Base-by-base conservation (phyloP, 23 red algal species). In the Agarophyton chilense region DNA sequence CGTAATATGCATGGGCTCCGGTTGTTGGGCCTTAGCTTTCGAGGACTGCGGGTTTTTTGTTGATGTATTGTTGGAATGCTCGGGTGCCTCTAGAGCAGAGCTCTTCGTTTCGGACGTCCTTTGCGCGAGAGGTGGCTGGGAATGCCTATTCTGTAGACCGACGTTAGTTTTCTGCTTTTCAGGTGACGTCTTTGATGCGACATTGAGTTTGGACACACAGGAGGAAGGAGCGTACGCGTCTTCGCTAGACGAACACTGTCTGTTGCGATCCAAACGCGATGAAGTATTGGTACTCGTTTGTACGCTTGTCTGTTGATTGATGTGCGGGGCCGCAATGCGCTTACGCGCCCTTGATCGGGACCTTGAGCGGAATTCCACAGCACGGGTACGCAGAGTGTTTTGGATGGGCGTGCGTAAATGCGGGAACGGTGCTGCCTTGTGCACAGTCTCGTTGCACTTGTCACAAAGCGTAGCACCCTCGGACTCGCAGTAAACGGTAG, bases 401-500 rank as follows among this genome's bases (percentile, higher is more conserved):
- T 70, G 32, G 35, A 86, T 73, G 2, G 82, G 64, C 9, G 82
- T 72, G 41, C 82, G 60, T 10, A n/a, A 53, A 34, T 86, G 82
- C 4, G 82, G 73, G 38, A 24, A 16, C 18, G 61, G 60, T 2
- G 60, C 35, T 22, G 60, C 62, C 17, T 72, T 63, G 49, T 55
- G 64, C 41, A 86, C 60, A 42, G 58, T 53, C 25, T 86, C 82
- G 43, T 74, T 25, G 43, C 82, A 86, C 25, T 66, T 71, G 32
- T 74, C 82, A 24, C 82, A 86, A 26, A 86, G 47, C 33, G 82
- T 53, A 0, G 64, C 43, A 24, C 82, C 46, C 64, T 86, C 82
- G 0, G 82, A 39, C 47, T 86, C 60, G 26, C 82, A 86, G 45
- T 86, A 86, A 2, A 54, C n/a, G 9, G 64, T 86, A 10, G 87